These are phyloP conservation scores for Kodamaea plutei DNA, from an alignment of 1,139 yeast species.

Conservation along the genomic window DNA sequence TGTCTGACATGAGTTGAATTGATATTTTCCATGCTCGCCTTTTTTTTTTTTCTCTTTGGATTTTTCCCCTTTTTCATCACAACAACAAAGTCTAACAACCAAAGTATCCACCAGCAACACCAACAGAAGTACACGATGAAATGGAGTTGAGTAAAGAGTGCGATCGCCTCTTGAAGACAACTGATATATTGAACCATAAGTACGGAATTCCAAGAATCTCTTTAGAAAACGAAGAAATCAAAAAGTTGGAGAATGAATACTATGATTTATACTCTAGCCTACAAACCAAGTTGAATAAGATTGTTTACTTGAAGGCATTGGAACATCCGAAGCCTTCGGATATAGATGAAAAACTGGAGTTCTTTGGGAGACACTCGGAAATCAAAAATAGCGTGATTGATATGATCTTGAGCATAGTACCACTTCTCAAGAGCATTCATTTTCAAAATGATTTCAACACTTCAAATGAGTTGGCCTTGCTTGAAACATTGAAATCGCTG, in stretches of 20 bases:
- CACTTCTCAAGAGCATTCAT: conserved; percentile 8
- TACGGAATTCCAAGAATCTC: conserved; percentile 24
- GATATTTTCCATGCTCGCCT: neutral
- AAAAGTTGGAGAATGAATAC: conserved; percentile 21
- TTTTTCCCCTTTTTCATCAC: neutral
- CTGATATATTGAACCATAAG: conserved; percentile 23
- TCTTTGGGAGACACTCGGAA: conserved; percentile 4
- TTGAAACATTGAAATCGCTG: conserved; percentile 21
- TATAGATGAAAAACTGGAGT: conserved; percentile 1
- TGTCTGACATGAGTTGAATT: conserved; percentile 3
- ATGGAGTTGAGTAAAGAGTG: conserved; percentile 10
- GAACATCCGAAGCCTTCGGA: conserved; percentile 9
- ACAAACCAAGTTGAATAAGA: conserved; percentile 21
- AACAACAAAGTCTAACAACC: no score
- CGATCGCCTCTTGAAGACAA: conserved; percentile 18
- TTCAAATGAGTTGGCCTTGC: conserved; percentile 26
- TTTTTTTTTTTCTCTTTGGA: no score
- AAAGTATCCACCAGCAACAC: no score
- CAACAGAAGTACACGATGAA: no score
- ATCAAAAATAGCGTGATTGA: conserved; percentile 5
- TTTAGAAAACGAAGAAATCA: conserved; percentile 6
- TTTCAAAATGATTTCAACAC: conserved; percentile 13
- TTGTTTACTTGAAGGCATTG: conserved; percentile 28
- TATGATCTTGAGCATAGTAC: conserved; percentile 6
- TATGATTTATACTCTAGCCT: conserved; percentile 19